phyloP scores from a whole-genome alignment of 1,284 basidiomycete species.

The Paramarasmius palmivorus region DNA sequence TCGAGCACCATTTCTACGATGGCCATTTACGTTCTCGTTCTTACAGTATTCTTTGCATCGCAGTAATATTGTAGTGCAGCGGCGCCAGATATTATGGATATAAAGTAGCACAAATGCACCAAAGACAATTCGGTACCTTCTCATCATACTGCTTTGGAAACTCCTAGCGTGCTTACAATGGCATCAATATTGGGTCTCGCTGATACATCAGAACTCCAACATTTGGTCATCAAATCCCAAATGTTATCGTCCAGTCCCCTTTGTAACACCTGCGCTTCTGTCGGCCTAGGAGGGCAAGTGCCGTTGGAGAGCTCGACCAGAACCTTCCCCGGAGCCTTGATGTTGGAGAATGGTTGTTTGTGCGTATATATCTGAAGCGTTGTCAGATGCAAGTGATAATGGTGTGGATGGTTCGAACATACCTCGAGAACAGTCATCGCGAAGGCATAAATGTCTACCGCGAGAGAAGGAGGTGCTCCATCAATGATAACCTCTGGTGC shows the following conservation, averaged over 20 bases:
- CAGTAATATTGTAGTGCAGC: no score
- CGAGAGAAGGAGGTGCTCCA: conserved; percentile 43
- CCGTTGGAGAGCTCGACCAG: conserved; percentile 11
- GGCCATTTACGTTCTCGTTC: no score
- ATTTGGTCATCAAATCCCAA: conserved; percentile 8
- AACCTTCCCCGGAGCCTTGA: conserved; percentile 16
- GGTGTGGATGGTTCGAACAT: no score
- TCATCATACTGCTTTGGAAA: no score
- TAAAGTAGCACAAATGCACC: no score
- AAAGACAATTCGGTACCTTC: no score
- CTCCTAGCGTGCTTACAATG: conserved; percentile 4
- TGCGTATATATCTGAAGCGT: no score
- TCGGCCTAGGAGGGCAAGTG: conserved; percentile 6
- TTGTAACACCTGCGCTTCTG: conserved; percentile 3
- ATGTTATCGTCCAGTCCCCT: conserved; percentile 13
- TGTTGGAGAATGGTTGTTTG: conserved; percentile 15
- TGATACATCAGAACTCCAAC: conserved; percentile 7
- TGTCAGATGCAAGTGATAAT: no score
- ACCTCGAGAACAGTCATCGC: conserved; percentile 48
- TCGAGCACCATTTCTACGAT: no score
- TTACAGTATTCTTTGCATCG: no score
- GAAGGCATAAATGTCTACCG: conserved; percentile 47
- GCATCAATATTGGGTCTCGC: conserved; percentile 10
- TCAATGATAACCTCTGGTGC: conserved; percentile 55
- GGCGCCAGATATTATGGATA: no score